Evolutionary conservation across 345 rosid species (phyloP).

Genomic region (Corchorus olitorius): DNA sequence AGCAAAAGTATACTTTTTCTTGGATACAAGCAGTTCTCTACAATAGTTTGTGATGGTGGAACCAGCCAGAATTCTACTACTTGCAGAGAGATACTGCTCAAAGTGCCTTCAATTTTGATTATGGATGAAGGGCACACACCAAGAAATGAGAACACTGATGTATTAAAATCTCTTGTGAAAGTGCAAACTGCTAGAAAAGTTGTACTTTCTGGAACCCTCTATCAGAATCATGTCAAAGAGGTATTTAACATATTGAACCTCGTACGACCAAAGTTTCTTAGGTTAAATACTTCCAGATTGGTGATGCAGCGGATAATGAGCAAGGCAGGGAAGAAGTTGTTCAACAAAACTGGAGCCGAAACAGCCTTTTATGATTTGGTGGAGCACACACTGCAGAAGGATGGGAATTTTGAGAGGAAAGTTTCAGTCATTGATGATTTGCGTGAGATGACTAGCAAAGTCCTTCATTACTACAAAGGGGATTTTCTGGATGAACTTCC

Average conservation of each 20-base stretch:
- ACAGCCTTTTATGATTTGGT: constrained; percentile 62
- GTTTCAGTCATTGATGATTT: constrained; percentile 71
- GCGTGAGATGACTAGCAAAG: constrained; percentile 77
- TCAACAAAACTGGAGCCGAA: constrained; percentile 39
- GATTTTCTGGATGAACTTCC: constrained; percentile 87
- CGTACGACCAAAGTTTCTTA: constrained; percentile 84
- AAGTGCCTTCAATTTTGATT: constrained; percentile 71
- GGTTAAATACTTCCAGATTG: constrained; percentile 43
- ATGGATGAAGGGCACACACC: constrained; percentile 94
- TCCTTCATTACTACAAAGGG: constrained; percentile 90
- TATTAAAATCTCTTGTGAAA: constrained; percentile 69
- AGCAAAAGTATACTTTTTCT: constrained; percentile 76
- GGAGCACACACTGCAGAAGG: constrained; percentile 67
- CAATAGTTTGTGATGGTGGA: constrained; percentile 62
- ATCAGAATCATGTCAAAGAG: constrained; percentile 86
- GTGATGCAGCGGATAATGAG: constrained; percentile 62
- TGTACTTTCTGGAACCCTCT: constrained; percentile 87
- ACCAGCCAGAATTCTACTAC: constrained; percentile 29
- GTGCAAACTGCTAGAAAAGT: constrained; percentile 82
- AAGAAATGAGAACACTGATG: constrained; percentile 75
- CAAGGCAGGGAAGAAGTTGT: constrained; percentile 50
- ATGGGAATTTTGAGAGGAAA: constrained; percentile 50
- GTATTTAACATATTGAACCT: constrained; percentile 86
- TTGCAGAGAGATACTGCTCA: constrained; percentile 70
- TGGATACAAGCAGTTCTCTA: constrained; percentile 84